Evolutionary conservation across 768 basidiomycete genomes (phyloP), one percentile per base, ranked within the genome.

Genomic region (Russula sp.): DNA sequence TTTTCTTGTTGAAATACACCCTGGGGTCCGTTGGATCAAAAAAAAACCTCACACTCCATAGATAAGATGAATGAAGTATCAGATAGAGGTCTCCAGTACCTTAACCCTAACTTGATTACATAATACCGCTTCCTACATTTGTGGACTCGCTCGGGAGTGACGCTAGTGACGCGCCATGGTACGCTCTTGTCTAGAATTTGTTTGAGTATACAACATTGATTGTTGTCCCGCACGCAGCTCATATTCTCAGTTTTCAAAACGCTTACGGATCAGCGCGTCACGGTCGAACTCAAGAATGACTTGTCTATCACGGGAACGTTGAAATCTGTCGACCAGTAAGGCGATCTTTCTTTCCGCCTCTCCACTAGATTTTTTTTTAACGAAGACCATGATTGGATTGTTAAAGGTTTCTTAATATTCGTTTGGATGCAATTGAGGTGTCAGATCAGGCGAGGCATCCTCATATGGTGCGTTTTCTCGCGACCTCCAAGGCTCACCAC

Each of bases 171-270:
- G 64, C 54, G 59, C 54, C n/a, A 65, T 65, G 64, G 64, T 65
- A 52, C 26, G 60, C 44, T 24, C 22, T 13, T 22, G 46, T 22
- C n/a, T 22, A 48, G n/a, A 48, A 22, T 22, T 11, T 40, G 16
- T 40, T 48, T 11, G 44, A n/a, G 46, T 10, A 16, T 14, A 52
- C 2, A 22, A 30, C 8, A 14, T 36, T 32, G 16, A 26, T 13
- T 9, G 7, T 16, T 16, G 22, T 24, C 50, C 32, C 56, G 3
- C 56, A 18, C 16, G 18, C 42, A 91, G 94, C 88, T 96, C 70
- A 95, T 93, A 69, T 94, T 92, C 79, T 98, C 95, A 51, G 95
- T 98, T 30, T 98, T 99, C 87, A 98, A 98, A 79, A 98, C 97
- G 10, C 85, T 99, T 36, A 98, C 95, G 11, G 94, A 98, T 77